Evolutionary conservation across 805 yeast genomes (phyloP), one percentile per base, ranked within the genome.

Genomic region (Yarrowia yakushimensis): DNA sequence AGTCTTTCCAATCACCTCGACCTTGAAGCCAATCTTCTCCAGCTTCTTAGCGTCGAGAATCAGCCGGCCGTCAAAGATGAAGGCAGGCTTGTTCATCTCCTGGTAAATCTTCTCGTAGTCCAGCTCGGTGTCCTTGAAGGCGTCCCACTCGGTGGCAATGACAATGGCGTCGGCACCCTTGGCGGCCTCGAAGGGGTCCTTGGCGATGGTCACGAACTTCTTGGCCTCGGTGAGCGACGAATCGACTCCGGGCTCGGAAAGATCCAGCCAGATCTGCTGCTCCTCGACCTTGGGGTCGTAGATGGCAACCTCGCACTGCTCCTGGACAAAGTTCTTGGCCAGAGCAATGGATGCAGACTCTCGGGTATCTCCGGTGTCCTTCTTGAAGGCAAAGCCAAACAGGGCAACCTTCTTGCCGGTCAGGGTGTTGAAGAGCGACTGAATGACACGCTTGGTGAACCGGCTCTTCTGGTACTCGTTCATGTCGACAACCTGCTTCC

Each of bases 251-350:
- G 45, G 61, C 61, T 50, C 60, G 18, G 65, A 37, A 18, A 55
- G 34, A 30, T 60, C 65, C 28, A 46, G 30, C 23, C 61, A 55
- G 61, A 70, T 70, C 27, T 69, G 70, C 46, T 45, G 65, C 50
- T 69, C 71, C 64, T 69, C 72, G 43, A 68, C 72, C 67, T 70
- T 70, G 63, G 72, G 72, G 64, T 70, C 72, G 63, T 69, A 70
- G 59, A 70, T 63, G 36, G 72, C 65, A 20, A 70, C 67, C 65
- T 67, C 63, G 39, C 71, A 70, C 63, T 66, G 68, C 60, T 69
- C 72, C 63, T 69, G 66, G 18, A 67, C 63, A 65, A 70, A 68
- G 63, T 67, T 63, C 64, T 66, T 65, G 62, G 68, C 65, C 55
- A 70, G 46, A 17, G 72, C 67, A 61, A 70, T 68, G 39, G 72